These are phyloP conservation scores for Fusarium annulatum DNA, from an alignment of 2,329 filamentous ascomycete species.

Conservation along the genomic window DNA sequence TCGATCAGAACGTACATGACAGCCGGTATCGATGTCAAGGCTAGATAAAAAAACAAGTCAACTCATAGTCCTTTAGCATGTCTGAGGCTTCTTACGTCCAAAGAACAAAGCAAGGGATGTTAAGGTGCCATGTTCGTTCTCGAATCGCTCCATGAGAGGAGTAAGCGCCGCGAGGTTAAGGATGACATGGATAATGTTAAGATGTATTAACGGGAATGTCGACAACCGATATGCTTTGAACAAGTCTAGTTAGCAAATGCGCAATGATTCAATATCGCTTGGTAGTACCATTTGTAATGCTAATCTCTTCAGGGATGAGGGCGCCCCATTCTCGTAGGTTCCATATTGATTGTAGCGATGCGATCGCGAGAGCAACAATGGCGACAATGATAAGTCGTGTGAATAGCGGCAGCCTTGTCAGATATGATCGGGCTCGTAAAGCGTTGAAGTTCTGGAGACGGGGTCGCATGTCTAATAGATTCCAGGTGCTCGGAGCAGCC, in stretches of 20 bases:
- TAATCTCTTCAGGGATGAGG: slow-evolving; percentile 80
- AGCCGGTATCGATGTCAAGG: slow-evolving; percentile 84
- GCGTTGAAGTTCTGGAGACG: slow-evolving; percentile 69
- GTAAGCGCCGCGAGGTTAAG: slow-evolving; percentile 83
- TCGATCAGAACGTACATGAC: slow-evolving; percentile 84
- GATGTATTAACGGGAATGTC: slow-evolving; percentile 89
- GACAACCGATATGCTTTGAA: slow-evolving; percentile 86
- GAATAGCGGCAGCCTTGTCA: slow-evolving; percentile 87
- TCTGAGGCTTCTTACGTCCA: slow-evolving; percentile 75
- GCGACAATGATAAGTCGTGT: slow-evolving; percentile 76
- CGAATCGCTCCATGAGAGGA: slow-evolving; percentile 93
- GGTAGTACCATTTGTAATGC: slow-evolving; percentile 71
- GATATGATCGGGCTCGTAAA: slow-evolving; percentile 79
- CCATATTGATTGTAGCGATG: slow-evolving; percentile 76
- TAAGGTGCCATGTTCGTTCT: slow-evolving; percentile 90
- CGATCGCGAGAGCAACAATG: slow-evolving; percentile 72
- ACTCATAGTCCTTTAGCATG: neutral
- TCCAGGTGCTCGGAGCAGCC: slow-evolving; percentile 39
- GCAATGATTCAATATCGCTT: neutral
- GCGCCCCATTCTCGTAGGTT: slow-evolving; percentile 81
- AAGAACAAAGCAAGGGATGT: slow-evolving; percentile 89
- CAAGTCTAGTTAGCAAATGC: slow-evolving; percentile 9
- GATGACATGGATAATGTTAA: slow-evolving; percentile 81
- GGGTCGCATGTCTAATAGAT: slow-evolving; percentile 46
- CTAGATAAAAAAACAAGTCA: slow-evolving; percentile 55